Evolutionary conservation across 805 yeast genomes (phyloP).

Genomic region (Pichia ethanolica): DNA sequence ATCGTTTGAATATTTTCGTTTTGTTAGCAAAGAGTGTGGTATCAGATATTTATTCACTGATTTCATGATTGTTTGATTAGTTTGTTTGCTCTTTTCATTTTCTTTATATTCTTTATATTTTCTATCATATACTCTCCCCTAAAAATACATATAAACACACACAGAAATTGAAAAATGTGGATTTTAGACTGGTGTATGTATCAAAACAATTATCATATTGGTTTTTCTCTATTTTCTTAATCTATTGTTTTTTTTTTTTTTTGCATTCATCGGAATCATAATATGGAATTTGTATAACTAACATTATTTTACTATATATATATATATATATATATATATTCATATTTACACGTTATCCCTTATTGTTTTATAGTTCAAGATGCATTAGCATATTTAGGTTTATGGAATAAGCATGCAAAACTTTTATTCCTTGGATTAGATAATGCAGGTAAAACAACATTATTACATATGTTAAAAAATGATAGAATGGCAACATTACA

Average conservation of each 20-base stretch:
- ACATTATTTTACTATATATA: background rate
- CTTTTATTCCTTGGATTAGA: conserved; percentile 92
- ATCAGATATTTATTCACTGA: no score
- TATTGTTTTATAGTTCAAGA: conserved; percentile 47
- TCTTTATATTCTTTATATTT: background rate
- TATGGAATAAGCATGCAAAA: conserved; percentile 94
- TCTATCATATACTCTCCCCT: background rate
- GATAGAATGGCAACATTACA: conserved; percentile 96
- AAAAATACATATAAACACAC: no score
- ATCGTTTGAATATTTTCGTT: no score
- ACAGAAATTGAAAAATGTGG: conserved; percentile 24
- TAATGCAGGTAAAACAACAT: conserved; percentile 95
- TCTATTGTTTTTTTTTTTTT: background rate
- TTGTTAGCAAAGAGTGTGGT: no score
- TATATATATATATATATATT: no score
- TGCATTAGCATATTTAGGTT: conserved; percentile 68
- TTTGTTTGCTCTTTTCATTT: no score
- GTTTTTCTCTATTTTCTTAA: no score
- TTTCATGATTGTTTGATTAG: no score
- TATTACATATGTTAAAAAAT: conserved; percentile 79
- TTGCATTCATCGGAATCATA: background rate
- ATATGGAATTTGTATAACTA: background rate
- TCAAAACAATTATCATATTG: background rate
- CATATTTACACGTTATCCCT: background rate
- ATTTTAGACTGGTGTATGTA: conserved; percentile 34